Evolutionary conservation across 2,329 filamentous ascomycete species (phyloP), one percentile per base, ranked within the genome.

Genomic region (Ophiostoma piceae): DNA sequence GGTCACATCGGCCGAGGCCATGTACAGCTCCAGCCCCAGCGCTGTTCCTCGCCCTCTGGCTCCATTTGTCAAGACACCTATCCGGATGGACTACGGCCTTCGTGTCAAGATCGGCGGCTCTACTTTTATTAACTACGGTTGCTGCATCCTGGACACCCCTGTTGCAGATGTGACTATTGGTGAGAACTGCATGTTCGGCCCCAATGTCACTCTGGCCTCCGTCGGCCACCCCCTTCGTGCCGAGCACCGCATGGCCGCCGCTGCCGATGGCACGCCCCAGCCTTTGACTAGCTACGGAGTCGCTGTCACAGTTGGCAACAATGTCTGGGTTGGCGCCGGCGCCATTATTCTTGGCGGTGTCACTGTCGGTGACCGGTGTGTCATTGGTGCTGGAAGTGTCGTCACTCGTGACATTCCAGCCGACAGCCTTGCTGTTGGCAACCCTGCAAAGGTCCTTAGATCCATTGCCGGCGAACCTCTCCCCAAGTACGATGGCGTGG

Each of bases 161-260:
- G 54, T 60, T 32, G 54, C 51, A 22, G 51, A 57, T 57, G 51
- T 57, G 51, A 57, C n/a, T 26, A 57, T 57, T 57, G 51, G 51
- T 12, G 51, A 57, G 51, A 57, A 32, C 22, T 32, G 54, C 7
- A 60, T 60, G 54, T 32, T 60, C 14, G 54, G 54, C 26, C 54
- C 54, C 54, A 32, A 29, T 32, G 54, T 60, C 26, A 60, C 54
- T 16, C 26, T 60, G 11, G 26, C 54, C 4, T 60, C 54, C 2
- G 54, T 60, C 0, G 26, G 54, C 12, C 54, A 60, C 26, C 54
- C 54, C 5, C 54, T 60, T 9, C 26, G 54, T 19, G 54, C 54
- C 12, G 54, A 60, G 26, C 54, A 60, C 26, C 54, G 54, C 12
- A 60, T 60, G 54, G 22, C 54, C 12, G 14, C 26, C 3, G 54